phyloP scores from a whole-genome alignment of 805 yeast species.

The Candida sakaeoensis region DNA sequence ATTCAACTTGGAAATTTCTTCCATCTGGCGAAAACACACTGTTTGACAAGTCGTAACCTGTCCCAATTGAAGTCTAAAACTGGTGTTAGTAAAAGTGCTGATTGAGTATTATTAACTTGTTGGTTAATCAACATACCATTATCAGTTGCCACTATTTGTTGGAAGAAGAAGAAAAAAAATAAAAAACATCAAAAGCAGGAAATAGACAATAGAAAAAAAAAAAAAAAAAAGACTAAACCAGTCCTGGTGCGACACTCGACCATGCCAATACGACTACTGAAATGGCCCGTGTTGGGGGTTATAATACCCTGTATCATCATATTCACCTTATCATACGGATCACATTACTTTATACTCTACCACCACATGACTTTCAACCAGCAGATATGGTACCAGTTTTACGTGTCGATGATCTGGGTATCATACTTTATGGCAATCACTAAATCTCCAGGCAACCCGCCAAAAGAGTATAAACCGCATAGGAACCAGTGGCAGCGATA shows the following conservation, averaged over 20 bases:
- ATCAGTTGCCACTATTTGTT: conserved; percentile 4
- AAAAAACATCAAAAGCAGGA: too few relatives aligned
- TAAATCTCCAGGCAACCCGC: conserved; percentile 67
- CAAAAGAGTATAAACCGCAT: conserved; percentile 40
- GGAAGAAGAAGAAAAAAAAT: background rate
- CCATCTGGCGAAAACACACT: conserved; percentile 92
- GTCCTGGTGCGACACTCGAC: too few relatives aligned
- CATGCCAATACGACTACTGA: conserved; percentile 32
- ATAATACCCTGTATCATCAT: conserved; percentile 64
- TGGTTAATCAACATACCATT: conserved; percentile 12
- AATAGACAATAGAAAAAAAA: too few relatives aligned
- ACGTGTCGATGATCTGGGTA: conserved; percentile 61
- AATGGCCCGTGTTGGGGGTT: conserved; percentile 50
- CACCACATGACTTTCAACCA: conserved; percentile 34
- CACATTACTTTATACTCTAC: conserved; percentile 54
- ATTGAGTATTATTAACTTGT: background rate
- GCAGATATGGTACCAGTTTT: conserved; percentile 47
- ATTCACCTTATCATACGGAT: conserved; percentile 54
- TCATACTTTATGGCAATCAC: conserved; percentile 69
- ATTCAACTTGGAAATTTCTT: conserved; percentile 95
- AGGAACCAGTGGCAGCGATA: conserved; percentile 58
- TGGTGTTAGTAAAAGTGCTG: conserved; percentile 1
- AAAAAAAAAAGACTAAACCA: too few relatives aligned
- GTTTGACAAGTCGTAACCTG: conserved; percentile 97
- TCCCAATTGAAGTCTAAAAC: conserved; percentile 84